Conservation (phyloP, 805 yeast genomes). For the Candida odintsovae region DNA sequence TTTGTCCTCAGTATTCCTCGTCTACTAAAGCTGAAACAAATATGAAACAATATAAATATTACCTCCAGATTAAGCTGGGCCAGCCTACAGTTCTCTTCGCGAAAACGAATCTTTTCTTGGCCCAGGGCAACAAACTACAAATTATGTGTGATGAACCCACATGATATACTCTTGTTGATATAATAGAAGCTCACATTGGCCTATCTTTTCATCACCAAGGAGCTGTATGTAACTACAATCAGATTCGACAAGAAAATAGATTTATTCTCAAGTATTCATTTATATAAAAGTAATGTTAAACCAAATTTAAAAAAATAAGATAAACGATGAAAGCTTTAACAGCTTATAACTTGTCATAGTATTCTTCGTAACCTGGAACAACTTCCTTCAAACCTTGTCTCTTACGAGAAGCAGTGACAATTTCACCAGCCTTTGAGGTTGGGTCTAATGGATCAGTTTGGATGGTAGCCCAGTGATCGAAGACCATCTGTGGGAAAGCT, state of each 20-base stretch:
- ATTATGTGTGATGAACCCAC: too few relatives aligned
- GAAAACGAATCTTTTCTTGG: too few relatives aligned
- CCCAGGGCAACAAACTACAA: too few relatives aligned
- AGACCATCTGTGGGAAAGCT: constrained; percentile 99
- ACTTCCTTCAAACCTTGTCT: constrained; percentile 95
- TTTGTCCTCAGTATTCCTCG: too few relatives aligned
- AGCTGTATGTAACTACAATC: too few relatives aligned
- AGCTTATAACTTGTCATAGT: constrained; percentile 81
- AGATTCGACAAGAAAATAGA: neutral
- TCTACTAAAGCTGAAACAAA: too few relatives aligned
- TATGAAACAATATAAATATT: too few relatives aligned
- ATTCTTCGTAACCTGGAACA: constrained; percentile 99
- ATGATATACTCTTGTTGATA: too few relatives aligned
- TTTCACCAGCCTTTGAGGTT: constrained; percentile 61
- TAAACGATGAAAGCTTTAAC: constrained; percentile 1
- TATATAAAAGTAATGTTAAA: neutral
- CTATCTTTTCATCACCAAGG: too few relatives aligned
- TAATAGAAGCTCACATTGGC: too few relatives aligned
- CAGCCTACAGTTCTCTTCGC: too few relatives aligned
- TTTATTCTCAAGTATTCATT: neutral
- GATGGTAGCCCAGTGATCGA: constrained; percentile 96
- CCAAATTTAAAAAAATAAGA: constrained; percentile 1
- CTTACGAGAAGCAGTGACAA: constrained; percentile 71
- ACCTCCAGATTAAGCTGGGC: too few relatives aligned
- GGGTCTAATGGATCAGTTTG: constrained; percentile 91